Base-by-base conservation (phyloP, 208 protist genomes). In the Leishmania gerbilli region DNA sequence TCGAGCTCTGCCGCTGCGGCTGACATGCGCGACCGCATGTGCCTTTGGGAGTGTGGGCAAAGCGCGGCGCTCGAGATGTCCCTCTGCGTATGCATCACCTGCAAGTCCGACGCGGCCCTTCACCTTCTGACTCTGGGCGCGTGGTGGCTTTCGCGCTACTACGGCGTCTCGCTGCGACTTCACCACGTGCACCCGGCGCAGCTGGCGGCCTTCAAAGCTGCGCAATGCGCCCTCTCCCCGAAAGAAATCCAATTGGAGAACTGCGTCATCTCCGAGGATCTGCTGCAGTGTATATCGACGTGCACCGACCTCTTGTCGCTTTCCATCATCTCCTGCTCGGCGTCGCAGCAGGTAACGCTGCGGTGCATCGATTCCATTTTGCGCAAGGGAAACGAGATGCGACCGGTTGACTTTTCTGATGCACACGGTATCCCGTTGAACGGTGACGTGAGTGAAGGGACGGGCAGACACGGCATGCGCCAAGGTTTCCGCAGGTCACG, bases 91-190 rank as follows among this genome's bases (percentile, higher is more conserved):
- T 82, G 82, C 37, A 74, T 94, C 24, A 78, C 49, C 49, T 91
- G 88, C 83, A 80, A 74, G 49, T 92, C 85, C 0, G 45, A 74
- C 2, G 74, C 78, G 9, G 83, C 79, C 5, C 76, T 94, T 37
- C 81, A 81, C 19, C 82, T 88, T 47, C 80, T 81, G 21, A 56
- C 87, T 0, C 60, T 87, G 1, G 80, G 87, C 8, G 80, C 85
- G 53, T 97, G 93, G 93, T 97, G 93, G 92, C 84, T 93, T n/a
- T 86, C 90, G 6, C 89, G 89, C 11, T 95, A 97, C 84, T 84
- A 87, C 74, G 85, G 84, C 3, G 80, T 94, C 5, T 90, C 85
- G n/a, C 88, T 97, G 37, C 85, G 83, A 0, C 79, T 97, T 17
- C 84, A 89, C 21, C 89, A 90, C 58, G 77, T 92, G 64, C 84